Percentiles rank a stretch among this genome's conserved stretches.
phyloP scores from a whole-genome alignment of 495 filamentous ascomycete genomes.

The Penicillium bialowiezense region DNA sequence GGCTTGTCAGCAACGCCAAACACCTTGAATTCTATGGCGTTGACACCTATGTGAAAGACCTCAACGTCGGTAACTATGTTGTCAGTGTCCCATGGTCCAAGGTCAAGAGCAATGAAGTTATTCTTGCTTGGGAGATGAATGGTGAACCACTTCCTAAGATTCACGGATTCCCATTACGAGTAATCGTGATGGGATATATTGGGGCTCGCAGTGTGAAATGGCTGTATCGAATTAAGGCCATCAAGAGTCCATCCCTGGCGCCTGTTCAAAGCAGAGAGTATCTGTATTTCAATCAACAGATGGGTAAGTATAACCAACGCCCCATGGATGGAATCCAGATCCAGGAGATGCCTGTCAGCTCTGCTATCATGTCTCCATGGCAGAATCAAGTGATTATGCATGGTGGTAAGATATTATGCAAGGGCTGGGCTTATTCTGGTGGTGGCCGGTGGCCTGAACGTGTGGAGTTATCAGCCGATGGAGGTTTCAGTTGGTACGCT shows the following conservation, averaged over 20 bases:
- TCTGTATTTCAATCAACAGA: conserved; percentile 44
- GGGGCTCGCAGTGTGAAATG: conserved; percentile 42
- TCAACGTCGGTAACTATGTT: conserved; percentile 59
- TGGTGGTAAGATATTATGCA: conserved; percentile 33
- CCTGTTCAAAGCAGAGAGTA: conserved; percentile 47
- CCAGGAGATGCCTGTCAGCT: conserved; percentile 51
- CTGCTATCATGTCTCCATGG: conserved; percentile 41
- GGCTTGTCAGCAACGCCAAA: conserved; percentile 49
- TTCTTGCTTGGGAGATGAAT: conserved; percentile 72
- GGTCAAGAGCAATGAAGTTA: conserved; percentile 61
- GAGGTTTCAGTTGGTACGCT: conserved; percentile 39
- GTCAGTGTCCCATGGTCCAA: conserved; percentile 64
- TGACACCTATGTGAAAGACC: conserved; percentile 67
- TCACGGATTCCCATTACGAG: conserved; percentile 62
- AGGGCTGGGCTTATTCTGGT: conserved; percentile 47
- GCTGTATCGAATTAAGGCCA: conserved; percentile 39
- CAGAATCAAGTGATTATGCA: conserved; percentile 30
- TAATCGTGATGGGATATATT: conserved; percentile 63
- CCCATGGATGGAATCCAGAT: conserved; percentile 39
- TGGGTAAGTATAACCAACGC: conserved; percentile 30
- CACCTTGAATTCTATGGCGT: conserved; percentile 65
- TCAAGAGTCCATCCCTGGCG: conserved; percentile 36
- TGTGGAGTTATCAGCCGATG: conserved; percentile 43
- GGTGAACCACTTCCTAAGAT: conserved; percentile 61
- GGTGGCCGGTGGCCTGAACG: conserved; percentile 45